Conservation (phyloP, 257 asterid species). For the Solanum medicagineum region DNA sequence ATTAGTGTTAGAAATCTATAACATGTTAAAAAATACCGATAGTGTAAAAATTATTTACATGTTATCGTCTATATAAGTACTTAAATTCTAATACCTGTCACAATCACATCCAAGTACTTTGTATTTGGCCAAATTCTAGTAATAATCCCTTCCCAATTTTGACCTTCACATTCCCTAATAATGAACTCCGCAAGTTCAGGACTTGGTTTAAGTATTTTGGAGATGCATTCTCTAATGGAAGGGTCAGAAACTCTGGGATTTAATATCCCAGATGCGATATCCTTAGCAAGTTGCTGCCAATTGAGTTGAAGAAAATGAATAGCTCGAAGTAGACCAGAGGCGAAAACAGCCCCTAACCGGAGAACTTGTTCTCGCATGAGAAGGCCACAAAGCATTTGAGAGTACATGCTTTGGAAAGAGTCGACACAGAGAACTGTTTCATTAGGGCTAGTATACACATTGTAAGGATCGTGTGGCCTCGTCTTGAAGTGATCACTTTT, state of each 20-base stretch:
- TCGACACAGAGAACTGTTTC: slow-evolving; percentile 69
- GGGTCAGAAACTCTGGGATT: slow-evolving; percentile 35
- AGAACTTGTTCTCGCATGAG: slow-evolving; percentile 55
- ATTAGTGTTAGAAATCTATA: neutral
- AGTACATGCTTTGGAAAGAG: slow-evolving; percentile 70
- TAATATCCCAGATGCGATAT: slow-evolving; percentile 39
- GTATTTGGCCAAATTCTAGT: slow-evolving; percentile 75
- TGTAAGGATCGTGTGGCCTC: slow-evolving; percentile 54
- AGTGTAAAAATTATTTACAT: neutral
- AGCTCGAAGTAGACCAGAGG: slow-evolving; percentile 72
- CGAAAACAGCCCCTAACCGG: slow-evolving; percentile 72
- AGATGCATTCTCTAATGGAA: slow-evolving; percentile 18
- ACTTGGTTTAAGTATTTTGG: slow-evolving; percentile 27
- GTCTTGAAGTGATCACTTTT: slow-evolving; percentile 63
- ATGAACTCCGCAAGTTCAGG: slow-evolving; percentile 30
- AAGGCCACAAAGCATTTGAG: slow-evolving; percentile 82
- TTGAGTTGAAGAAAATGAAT: slow-evolving; percentile 55
- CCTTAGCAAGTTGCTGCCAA: slow-evolving; percentile 48
- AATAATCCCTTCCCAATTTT: slow-evolving; percentile 62
- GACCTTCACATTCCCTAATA: slow-evolving; percentile 38
- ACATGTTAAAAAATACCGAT: neutral
- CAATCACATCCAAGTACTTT: slow-evolving; percentile 34
- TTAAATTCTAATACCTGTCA: neutral
- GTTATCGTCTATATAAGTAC: neutral
- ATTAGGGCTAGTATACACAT: slow-evolving; percentile 68